Evolutionary conservation across 176 grass and related monocot species (phyloP).

Genomic region (Calamus simplicifolius): DNA sequence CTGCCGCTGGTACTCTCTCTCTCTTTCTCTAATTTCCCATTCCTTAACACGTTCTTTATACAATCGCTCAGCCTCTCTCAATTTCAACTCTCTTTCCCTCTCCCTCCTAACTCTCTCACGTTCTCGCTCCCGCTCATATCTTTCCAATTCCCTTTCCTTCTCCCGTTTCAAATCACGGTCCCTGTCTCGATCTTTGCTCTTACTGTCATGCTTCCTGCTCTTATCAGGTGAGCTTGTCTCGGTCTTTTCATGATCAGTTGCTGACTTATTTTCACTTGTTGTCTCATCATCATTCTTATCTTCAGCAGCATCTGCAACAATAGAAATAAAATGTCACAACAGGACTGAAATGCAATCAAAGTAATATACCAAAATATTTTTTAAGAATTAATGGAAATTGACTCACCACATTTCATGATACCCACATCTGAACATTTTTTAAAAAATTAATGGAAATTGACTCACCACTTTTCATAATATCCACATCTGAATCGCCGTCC

Average conservation of each 20-base stretch:
- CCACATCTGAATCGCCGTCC: slow-evolving; percentile 46
- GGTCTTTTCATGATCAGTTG: slow-evolving; percentile 51
- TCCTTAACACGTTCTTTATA: slow-evolving; percentile 76
- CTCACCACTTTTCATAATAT: slow-evolving; percentile 54
- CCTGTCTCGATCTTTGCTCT: slow-evolving; percentile 25
- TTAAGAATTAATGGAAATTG: neutral
- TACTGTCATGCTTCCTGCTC: slow-evolving; percentile 60
- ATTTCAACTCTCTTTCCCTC: slow-evolving; percentile 71
- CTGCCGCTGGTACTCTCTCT: slow-evolving; percentile 77
- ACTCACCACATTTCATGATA: slow-evolving; percentile 45
- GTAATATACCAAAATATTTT: too few species aligned
- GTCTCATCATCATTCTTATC: slow-evolving; percentile 47
- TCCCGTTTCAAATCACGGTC: slow-evolving; percentile 46
- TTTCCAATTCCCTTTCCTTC: slow-evolving; percentile 64
- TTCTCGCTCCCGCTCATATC: slow-evolving; percentile 71
- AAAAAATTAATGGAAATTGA: neutral
- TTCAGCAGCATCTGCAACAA: slow-evolving; percentile 55
- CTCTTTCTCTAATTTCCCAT: slow-evolving; percentile 91
- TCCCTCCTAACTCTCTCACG: slow-evolving; percentile 82
- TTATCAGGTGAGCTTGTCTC: slow-evolving; percentile 74
- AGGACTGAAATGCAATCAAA: too few species aligned
- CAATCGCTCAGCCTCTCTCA: slow-evolving; percentile 64
- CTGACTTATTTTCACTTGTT: slow-evolving; percentile 45
- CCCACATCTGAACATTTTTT: slow-evolving; percentile 31
- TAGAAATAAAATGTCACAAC: neutral